phyloP scores from a whole-genome alignment of 805 yeast species.

The Suhomyces sp. region DNA sequence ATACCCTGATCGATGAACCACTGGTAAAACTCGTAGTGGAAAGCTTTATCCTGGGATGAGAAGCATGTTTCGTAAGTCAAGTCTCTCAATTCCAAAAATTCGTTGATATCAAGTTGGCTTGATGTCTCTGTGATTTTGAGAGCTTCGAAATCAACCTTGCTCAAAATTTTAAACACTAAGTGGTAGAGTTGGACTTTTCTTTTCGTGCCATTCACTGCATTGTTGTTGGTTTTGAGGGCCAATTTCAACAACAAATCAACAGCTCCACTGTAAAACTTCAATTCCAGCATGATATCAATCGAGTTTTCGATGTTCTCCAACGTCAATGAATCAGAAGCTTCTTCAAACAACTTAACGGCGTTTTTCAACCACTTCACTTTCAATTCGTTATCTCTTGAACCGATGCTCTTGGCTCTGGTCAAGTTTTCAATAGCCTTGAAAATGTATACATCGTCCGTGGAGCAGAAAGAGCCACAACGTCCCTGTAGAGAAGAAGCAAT shows the following conservation, averaged over 20 bases:
- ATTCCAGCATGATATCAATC: slow-evolving; percentile 68
- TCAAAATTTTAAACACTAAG: slow-evolving; percentile 70
- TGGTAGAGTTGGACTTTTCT: slow-evolving; percentile 47
- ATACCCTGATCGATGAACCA: slow-evolving; percentile 83
- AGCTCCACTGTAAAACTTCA: slow-evolving; percentile 81
- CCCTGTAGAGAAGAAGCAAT: slow-evolving; percentile 87
- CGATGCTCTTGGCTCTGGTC: slow-evolving; percentile 78
- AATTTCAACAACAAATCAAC: slow-evolving; percentile 76
- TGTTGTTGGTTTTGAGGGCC: slow-evolving; percentile 50
- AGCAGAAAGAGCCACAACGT: slow-evolving; percentile 91
- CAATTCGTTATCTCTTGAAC: slow-evolving; percentile 66
- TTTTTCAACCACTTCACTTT: slow-evolving; percentile 63
- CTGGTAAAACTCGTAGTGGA: slow-evolving; percentile 88
- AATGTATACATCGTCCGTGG: slow-evolving; percentile 87
- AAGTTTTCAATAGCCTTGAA: slow-evolving; percentile 92
- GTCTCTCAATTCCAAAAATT: slow-evolving; percentile 60
- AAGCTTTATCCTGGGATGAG: slow-evolving; percentile 71
- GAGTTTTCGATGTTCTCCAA: slow-evolving; percentile 81
- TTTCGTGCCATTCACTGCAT: not conserved
- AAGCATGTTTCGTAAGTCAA: slow-evolving; percentile 73
- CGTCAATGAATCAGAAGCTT: slow-evolving; percentile 73
- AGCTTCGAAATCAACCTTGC: slow-evolving; percentile 66
- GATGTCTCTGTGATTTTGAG: slow-evolving; percentile 39
- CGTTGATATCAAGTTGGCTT: slow-evolving; percentile 43
- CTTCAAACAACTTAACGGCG: slow-evolving; percentile 73